phyloP scores from a whole-genome alignment of 2,329 filamentous ascomycete species.

The Trichoderma endophyticum region DNA sequence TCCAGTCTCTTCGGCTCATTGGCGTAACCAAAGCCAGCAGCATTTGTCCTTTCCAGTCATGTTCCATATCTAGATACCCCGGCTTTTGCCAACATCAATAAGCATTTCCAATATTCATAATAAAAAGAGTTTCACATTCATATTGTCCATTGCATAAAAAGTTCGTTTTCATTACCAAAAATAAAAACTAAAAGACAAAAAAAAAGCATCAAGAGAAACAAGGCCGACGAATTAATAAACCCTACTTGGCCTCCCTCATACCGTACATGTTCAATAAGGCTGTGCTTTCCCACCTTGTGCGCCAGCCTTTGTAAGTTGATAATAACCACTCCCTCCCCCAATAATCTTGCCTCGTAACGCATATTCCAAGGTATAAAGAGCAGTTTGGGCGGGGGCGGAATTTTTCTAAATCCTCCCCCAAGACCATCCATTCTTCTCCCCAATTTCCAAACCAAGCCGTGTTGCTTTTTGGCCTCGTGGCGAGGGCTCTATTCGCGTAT shows the following conservation, averaged over 20 bases:
- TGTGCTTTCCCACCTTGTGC: slow-evolving; percentile 29
- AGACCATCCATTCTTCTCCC: not conserved
- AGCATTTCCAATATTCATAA: not conserved
- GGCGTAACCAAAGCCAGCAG: not conserved
- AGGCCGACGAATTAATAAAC: slow-evolving; percentile 24
- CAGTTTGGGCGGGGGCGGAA: not conserved
- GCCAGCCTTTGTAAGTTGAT: slow-evolving; percentile 24
- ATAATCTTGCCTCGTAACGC: slow-evolving; percentile 10
- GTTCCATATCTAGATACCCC: not conserved
- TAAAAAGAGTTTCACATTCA: not conserved
- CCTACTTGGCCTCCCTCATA: slow-evolving; percentile 24
- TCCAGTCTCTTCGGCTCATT: slow-evolving; percentile 69
- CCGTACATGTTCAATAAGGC: slow-evolving; percentile 26
- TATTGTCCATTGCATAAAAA: not conserved
- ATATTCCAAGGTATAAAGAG: slow-evolving; percentile 16
- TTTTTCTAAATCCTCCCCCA: not conserved
- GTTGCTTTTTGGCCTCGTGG: not conserved
- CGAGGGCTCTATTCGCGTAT: not conserved
- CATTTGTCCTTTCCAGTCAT: not conserved
- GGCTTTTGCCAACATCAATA: not conserved
- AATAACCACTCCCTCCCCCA: slow-evolving; percentile 18
- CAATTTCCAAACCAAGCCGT: not conserved
- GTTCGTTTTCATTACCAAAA: slow-evolving; percentile 19
- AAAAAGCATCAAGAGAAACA: slow-evolving; percentile 24
- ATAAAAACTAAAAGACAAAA: slow-evolving; percentile 24